These are phyloP conservation scores for Ceriops tagal DNA, from an alignment of 345 rosid genomes.

Conservation along the genomic window DNA sequence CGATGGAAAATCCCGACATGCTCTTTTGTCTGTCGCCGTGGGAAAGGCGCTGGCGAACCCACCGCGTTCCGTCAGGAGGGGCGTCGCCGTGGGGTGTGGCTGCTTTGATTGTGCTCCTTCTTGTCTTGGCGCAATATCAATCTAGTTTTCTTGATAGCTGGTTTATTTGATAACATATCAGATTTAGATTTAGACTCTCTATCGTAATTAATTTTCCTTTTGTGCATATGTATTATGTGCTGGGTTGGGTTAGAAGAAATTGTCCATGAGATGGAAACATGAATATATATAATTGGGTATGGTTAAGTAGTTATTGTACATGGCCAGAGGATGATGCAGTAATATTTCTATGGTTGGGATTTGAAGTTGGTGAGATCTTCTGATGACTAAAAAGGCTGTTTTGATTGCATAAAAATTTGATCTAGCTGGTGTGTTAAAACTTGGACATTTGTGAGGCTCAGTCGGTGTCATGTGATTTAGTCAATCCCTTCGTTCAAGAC, in stretches of 20 bases:
- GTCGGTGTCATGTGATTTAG: too few species aligned
- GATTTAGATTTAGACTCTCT: neutral
- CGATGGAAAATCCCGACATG: slow-evolving; percentile 55
- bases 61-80: slow-evolving; percentile 53
- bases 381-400: too few species aligned
- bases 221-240: too few species aligned
- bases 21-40: slow-evolving; percentile 45
- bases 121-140: slow-evolving; percentile 66
- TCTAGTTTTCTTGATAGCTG: slow-evolving; percentile 68
- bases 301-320: neutral
- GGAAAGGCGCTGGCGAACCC: slow-evolving; percentile 44
- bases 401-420: too few species aligned
- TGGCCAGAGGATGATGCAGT: neutral
- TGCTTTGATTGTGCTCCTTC: slow-evolving; percentile 66
- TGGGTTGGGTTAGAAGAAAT: too few species aligned
- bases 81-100: slow-evolving; percentile 95
- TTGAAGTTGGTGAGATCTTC: neutral
- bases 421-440: too few species aligned
- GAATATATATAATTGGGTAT: neutral
- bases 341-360: neutral
- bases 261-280: too few species aligned
- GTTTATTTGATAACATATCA: slow-evolving; percentile 29
- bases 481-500: too few species aligned
- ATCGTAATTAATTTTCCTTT: too few species aligned
- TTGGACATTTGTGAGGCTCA: too few species aligned